Percentiles rank a stretch among this genome's conserved stretches.
These are phyloP conservation scores for Rhizodiscina lignyota DNA, from an alignment of 495 filamentous ascomycete species.

Conservation along the genomic window DNA sequence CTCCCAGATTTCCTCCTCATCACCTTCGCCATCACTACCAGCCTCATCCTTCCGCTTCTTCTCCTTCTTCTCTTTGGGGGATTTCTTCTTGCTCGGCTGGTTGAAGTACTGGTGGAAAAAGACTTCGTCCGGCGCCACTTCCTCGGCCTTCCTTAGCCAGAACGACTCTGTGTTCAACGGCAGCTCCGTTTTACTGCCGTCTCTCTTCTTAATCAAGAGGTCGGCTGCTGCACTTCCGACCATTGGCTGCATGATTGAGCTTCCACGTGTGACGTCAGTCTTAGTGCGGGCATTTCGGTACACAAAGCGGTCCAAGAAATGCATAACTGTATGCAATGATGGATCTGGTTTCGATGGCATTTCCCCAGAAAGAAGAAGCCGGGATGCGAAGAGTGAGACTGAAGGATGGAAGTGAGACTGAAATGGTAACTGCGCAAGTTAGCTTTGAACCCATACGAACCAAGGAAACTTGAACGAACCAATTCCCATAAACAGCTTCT, in stretches of 20 bases:
- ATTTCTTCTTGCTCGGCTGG: constrained; percentile 49
- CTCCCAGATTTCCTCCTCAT: constrained; percentile 76
- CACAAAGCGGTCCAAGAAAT: constrained; percentile 93
- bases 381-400: constrained; percentile 67
- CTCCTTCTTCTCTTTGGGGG: constrained; percentile 29
- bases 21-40: constrained; percentile 18
- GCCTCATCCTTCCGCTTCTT: constrained; percentile 22
- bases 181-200: constrained; percentile 27
- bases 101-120: constrained; percentile 98
- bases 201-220: constrained; percentile 44
- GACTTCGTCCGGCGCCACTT: constrained; percentile 78
- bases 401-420: constrained; percentile 82
- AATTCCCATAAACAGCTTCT: constrained; percentile 86
- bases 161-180: constrained; percentile 77
- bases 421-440: constrained; percentile 62
- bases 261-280: constrained; percentile 41
- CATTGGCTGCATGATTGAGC: constrained; percentile 92
- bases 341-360: constrained; percentile 80
- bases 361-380: constrained; percentile 45
- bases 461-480: constrained; percentile 33
- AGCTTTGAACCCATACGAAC: background rate
- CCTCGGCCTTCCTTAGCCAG: constrained; percentile 75
- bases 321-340: constrained; percentile 68
- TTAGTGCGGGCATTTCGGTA: constrained; percentile 37
- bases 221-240: constrained; percentile 42